Evolutionary conservation across 75 land plant species (phyloP).

Genomic region (Chamaecyparis obtusa): DNA sequence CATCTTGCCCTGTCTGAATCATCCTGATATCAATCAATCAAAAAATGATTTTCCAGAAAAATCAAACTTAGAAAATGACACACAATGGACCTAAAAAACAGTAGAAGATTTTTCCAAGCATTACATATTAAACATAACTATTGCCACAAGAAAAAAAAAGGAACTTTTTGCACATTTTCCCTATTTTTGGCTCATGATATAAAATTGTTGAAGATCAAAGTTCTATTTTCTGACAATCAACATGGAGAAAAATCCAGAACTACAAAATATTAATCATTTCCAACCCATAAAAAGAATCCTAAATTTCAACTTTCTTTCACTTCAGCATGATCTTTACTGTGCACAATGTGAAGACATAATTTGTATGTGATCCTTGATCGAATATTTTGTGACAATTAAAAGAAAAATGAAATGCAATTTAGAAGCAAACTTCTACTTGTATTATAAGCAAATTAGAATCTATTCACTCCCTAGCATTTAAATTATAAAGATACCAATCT

Average conservation of each 20-base stretch:
- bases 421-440: neutral
- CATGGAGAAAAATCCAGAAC: neutral
- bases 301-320: neutral
- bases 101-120: neutral
- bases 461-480: neutral
- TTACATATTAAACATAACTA: neutral
- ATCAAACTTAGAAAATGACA: neutral
- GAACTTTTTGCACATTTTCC: neutral
- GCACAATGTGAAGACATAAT: neutral
- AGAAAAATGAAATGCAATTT: neutral
- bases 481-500: neutral
- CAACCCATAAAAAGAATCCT: neutral
- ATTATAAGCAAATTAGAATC: neutral
- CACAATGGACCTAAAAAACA: neutral
- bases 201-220: neutral
- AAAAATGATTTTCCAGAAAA: constrained; percentile 5
- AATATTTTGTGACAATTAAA: neutral
- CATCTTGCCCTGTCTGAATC: constrained; percentile 43
- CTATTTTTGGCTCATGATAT: neutral
- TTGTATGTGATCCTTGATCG: neutral
- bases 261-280: neutral
- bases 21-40: constrained; percentile 44
- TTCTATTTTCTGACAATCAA: neutral
- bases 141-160: neutral
- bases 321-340: neutral